These are phyloP conservation scores for Kazachstania viticola DNA, from an alignment of 805 yeast genomes.

Conservation along the genomic window DNA sequence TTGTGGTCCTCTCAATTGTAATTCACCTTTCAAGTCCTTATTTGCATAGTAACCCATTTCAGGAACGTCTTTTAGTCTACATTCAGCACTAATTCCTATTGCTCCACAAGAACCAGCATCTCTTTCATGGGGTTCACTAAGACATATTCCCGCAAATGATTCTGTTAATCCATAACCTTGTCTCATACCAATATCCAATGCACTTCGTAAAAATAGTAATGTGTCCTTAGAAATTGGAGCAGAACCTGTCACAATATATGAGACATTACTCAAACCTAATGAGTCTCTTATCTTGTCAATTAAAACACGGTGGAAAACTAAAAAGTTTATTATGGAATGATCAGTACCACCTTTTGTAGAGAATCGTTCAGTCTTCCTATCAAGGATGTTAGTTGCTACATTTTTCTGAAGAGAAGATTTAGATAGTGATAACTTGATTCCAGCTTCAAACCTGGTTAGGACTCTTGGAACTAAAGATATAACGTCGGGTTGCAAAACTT, in stretches of 20 bases:
- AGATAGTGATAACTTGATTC: slow-evolving; percentile 33
- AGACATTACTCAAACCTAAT: slow-evolving; percentile 37
- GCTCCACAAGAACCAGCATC: slow-evolving; percentile 51
- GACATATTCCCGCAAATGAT: slow-evolving; percentile 50
- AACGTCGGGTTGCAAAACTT: slow-evolving; percentile 40
- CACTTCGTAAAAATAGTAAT: slow-evolving; percentile 47
- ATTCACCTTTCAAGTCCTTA: slow-evolving; percentile 44
- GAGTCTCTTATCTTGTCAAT: slow-evolving; percentile 34
- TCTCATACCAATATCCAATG: slow-evolving; percentile 39
- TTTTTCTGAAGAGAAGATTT: slow-evolving; percentile 13
- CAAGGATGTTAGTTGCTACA: slow-evolving; percentile 18
- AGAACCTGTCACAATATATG: slow-evolving; percentile 41
- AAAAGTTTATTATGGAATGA: slow-evolving; percentile 29
- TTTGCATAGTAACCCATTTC: slow-evolving; percentile 42
- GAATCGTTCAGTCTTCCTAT: slow-evolving; percentile 14
- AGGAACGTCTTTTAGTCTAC: slow-evolving; percentile 52
- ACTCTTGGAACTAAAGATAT: slow-evolving; percentile 55
- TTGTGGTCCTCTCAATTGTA: slow-evolving; percentile 55
- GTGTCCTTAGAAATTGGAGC: slow-evolving; percentile 63
- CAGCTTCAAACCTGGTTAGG: slow-evolving; percentile 49
- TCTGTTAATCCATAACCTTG: slow-evolving; percentile 78
- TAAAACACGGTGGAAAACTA: slow-evolving; percentile 25
- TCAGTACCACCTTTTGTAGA: slow-evolving; percentile 27
- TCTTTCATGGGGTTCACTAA: slow-evolving; percentile 35
- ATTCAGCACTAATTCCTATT: slow-evolving; percentile 42